Evolutionary conservation across 2,329 filamentous ascomycete species (phyloP).

Genomic region (Colletotrichum sojae): DNA sequence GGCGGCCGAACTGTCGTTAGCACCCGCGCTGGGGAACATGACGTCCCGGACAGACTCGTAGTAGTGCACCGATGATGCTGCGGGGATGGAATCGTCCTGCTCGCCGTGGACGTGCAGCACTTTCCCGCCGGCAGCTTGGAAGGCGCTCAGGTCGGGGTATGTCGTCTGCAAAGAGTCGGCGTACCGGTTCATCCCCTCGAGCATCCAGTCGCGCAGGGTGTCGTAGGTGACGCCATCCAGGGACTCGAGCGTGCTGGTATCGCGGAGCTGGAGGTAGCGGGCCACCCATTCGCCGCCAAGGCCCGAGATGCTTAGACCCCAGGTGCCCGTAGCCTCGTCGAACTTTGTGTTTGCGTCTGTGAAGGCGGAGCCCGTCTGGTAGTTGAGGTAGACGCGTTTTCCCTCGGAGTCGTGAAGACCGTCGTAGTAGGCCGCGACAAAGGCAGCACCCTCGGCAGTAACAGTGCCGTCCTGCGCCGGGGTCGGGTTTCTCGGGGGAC

Average conservation of each 20-base stretch:
- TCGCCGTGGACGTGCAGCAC: conserved; percentile 58
- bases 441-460: conserved; percentile 12
- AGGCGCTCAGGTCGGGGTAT: conserved; percentile 53
- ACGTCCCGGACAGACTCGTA: conserved; percentile 58
- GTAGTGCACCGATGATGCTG: conserved; percentile 52
- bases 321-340: conserved; percentile 46
- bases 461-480: conserved; percentile 43
- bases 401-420: conserved; percentile 55
- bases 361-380: conserved; percentile 50
- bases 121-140: conserved; percentile 56
- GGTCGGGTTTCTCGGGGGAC: conserved; percentile 45
- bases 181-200: conserved; percentile 57
- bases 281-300: conserved; percentile 50
- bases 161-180: conserved; percentile 46
- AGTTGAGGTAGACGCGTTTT: conserved; percentile 52
- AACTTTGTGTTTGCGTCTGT: conserved; percentile 52
- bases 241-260: conserved; percentile 52
- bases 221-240: conserved; percentile 66
- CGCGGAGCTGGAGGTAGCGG: conserved; percentile 53
- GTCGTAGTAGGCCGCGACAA: conserved; percentile 44
- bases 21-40: conserved; percentile 60
- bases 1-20: conserved; percentile 44
- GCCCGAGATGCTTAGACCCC: conserved; percentile 37
- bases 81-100: conserved; percentile 54
- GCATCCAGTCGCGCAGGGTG: conserved; percentile 66